Evolutionary conservation across 371 early-diverging fungal species (phyloP).

Genomic region (Coemansia sp.): DNA sequence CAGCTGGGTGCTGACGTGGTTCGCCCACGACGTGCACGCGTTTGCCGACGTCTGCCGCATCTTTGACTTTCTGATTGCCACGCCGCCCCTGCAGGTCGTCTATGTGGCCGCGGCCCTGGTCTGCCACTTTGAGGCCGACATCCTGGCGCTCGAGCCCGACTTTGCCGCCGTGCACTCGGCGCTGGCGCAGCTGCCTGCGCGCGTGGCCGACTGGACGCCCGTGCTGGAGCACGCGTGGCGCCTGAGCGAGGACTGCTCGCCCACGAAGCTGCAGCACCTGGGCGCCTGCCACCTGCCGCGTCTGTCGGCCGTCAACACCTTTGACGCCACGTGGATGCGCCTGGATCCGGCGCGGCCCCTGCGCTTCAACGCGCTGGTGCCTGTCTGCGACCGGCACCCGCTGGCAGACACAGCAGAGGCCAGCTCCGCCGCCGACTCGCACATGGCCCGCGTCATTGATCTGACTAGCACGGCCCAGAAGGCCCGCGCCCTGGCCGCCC

Average conservation of each 20-base stretch:
- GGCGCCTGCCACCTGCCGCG: conserved; percentile 35
- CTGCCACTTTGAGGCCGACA: conserved; percentile 13
- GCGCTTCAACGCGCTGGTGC: conserved; percentile 21
- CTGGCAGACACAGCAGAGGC: conserved; percentile 11
- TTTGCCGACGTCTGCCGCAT: conserved; percentile 62
- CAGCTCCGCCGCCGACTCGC: conserved; percentile 2
- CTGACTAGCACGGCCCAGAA: conserved; percentile 25
- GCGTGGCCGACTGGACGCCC: conserved; percentile 27
- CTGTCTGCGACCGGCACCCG: conserved; percentile 27
- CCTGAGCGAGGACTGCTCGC: conserved; percentile 38
- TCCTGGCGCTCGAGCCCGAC: conserved; percentile 41
- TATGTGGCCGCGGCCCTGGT: conserved; percentile 67
- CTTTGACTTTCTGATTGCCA: conserved; percentile 73
- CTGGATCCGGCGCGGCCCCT: conserved; percentile 44
- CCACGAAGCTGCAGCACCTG: conserved; percentile 44
- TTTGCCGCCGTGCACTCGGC: conserved; percentile 44
- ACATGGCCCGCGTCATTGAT: conserved; percentile 41
- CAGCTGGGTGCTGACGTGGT: conserved; percentile 88
- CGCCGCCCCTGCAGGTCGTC: conserved; percentile 71
- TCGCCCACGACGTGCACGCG: conserved; percentile 70
- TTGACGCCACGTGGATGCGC: conserved; percentile 42
- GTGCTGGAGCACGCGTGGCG: conserved; percentile 37
- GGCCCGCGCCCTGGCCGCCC: conserved; percentile 33
- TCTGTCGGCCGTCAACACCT: conserved; percentile 36
- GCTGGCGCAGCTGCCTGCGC: conserved; percentile 35